These are phyloP conservation scores for Ustilago sp. DNA, from an alignment of 1,284 basidiomycete genomes.

Conservation along the genomic window DNA sequence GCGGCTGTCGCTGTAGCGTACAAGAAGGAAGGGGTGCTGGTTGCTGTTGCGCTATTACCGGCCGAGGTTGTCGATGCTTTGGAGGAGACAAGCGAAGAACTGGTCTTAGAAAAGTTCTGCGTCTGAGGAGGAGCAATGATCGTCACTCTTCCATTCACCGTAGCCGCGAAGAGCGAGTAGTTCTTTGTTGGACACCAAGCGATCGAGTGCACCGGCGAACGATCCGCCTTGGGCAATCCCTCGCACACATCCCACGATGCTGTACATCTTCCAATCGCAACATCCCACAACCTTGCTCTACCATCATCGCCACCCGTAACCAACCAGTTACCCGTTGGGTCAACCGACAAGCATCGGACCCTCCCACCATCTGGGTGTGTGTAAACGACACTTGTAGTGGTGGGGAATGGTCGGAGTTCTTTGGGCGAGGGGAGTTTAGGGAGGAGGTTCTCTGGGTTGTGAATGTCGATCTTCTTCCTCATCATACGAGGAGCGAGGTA, in stretches of 20 bases:
- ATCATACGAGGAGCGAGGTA: constrained; percentile 92
- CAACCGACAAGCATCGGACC: constrained; percentile 82
- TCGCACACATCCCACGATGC: constrained; percentile 82
- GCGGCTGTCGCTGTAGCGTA: constrained; percentile 58
- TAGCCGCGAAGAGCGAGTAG: constrained; percentile 83
- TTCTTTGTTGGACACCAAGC: constrained; percentile 95
- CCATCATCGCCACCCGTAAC: constrained; percentile 93
- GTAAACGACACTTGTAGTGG: constrained; percentile 81
- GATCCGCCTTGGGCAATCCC: constrained; percentile 55
- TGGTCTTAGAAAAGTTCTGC: constrained; percentile 71
- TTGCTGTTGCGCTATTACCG: constrained; percentile 53
- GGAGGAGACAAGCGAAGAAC: constrained; percentile 64
- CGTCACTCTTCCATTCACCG: constrained; percentile 75
- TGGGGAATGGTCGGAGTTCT: constrained; percentile 94
- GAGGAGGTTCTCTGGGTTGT: constrained; percentile 82
- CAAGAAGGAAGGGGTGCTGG: constrained; percentile 52
- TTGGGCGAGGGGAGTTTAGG: constrained; percentile 95
- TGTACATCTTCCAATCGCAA: constrained; percentile 89
- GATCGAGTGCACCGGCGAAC: constrained; percentile 78
- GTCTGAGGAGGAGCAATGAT: constrained; percentile 80
- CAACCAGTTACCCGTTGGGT: constrained; percentile 90
- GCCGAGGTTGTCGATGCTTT: constrained; percentile 59
- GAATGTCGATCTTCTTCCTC: constrained; percentile 67
- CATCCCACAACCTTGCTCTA: constrained; percentile 89
- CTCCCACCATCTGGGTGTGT: constrained; percentile 76